Evolutionary conservation across 768 basidiomycete genomes (phyloP).

Genomic region (Cyclocybe cylindracea): DNA sequence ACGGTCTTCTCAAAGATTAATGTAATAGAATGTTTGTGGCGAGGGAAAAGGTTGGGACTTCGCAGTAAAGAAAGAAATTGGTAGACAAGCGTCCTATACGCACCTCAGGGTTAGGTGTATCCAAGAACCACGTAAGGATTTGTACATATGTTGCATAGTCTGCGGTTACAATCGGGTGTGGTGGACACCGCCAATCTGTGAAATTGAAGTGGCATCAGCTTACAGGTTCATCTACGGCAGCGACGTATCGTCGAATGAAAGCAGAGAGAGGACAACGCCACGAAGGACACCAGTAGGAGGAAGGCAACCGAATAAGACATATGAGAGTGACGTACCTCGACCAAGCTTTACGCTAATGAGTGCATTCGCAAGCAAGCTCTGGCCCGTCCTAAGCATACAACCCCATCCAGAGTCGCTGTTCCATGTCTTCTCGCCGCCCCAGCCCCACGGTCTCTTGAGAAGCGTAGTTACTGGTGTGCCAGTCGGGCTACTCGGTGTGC

Average conservation of each 20-base stretch:
- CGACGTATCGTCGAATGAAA: neutral
- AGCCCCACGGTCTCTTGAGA: conserved; percentile 61
- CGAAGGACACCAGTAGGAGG: conserved; percentile 1
- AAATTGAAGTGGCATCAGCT: neutral
- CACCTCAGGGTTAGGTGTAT: no score
- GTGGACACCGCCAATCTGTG: conserved; percentile 84
- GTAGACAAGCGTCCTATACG: no score
- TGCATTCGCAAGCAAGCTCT: conserved; percentile 37
- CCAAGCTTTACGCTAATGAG: conserved; percentile 66
- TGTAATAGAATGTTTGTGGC: no score
- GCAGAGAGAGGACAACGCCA: neutral
- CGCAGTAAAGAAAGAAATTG: no score
- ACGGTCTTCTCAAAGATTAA: no score
- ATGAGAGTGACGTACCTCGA: conserved; percentile 28
- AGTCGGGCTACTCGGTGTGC: conserved; percentile 29
- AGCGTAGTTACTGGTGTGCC: conserved; percentile 14
- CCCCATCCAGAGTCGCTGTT: conserved; percentile 38
- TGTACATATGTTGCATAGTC: conserved; percentile 88
- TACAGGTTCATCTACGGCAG: neutral
- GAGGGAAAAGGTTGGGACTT: no score
- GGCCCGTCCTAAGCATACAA: conserved; percentile 39
- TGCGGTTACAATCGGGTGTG: conserved; percentile 54
- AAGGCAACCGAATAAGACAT: neutral
- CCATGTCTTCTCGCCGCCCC: conserved; percentile 78
- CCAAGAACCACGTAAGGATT: conserved; percentile 84